Evolutionary conservation across 129 eudicot species (phyloP), one percentile per base, ranked within the genome.

Genomic region (Tanacetum coccineum): DNA sequence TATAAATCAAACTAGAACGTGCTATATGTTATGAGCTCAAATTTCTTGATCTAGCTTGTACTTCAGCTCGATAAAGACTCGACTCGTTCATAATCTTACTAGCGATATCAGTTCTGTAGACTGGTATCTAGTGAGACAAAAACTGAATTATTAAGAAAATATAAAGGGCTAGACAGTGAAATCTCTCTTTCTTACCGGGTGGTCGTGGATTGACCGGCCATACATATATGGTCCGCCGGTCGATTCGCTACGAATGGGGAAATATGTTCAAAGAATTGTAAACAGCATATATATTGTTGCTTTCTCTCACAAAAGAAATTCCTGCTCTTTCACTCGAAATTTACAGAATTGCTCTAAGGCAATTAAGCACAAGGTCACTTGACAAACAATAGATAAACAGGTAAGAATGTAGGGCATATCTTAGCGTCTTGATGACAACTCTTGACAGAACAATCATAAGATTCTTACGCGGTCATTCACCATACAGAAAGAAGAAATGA

Each of bases 401-500:
- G 13, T 21, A 9, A 13, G 40, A 36, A 58, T 26, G 3, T 1
- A 58, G 28, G 12, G 44, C 44, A 26, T 12, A 44, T 26, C 42
- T 10, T 25, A 58, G 26, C 20, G 44, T 26, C 9, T 20, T 28
- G 1, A 28, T 9, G 2, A 4, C 44, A 58, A 58, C 11, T 3
- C 44, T 58, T 28, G 30, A 28, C 2, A 13, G 7, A 57, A 5
- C 54, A 45, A 19, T 45, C 1, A 3, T 3, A n/a, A 52, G 13
- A 32, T 32, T 71, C 39, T 74, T 14, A 8, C 18, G 66, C 65
- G 56, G 25, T 47, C 49, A 44, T 46, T 28, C 13, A 22, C 28
- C 71, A 66, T 56, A n/a, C 67, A 49, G 42, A 67, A 10, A 12
- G 40, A 48, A 61, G 4, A 75, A 18, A 67, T n/a, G 64, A 11